Conservation (phyloP, 164 flowering plant genomes). For the Nelumbo lutea region DNA sequence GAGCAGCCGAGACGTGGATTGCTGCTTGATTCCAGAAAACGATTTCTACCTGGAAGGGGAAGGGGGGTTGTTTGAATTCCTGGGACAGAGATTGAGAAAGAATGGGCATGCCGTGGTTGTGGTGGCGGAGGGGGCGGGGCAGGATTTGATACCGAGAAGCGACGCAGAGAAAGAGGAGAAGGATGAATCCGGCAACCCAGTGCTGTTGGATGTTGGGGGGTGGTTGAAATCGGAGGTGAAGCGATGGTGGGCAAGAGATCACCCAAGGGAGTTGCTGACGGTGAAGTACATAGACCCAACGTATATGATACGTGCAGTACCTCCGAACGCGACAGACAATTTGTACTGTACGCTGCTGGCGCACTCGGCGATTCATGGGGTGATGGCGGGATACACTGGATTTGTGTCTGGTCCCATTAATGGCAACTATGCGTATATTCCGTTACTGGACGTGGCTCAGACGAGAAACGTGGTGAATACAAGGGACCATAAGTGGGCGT, state of each 20-base stretch:
- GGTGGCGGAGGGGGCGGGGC: conserved; percentile 88
- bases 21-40: conserved; percentile 76
- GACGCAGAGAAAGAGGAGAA: conserved; percentile 45
- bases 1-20: conserved; percentile 85
- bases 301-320: conserved; percentile 82
- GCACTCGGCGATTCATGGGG: conserved; percentile 79
- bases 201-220: conserved; percentile 71
- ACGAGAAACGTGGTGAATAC: conserved; percentile 55
- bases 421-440: conserved; percentile 73
- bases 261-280: conserved; percentile 52
- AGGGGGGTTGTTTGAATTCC: conserved; percentile 69
- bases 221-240: conserved; percentile 83
- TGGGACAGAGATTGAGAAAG: conserved; percentile 38
- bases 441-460: conserved; percentile 54
- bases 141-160: conserved; percentile 60
- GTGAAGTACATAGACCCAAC: conserved; percentile 88
- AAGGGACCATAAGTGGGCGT: conserved; percentile 84
- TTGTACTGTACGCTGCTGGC: conserved; percentile 76
- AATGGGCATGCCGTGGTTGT: conserved; percentile 79
- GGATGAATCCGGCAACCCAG: conserved; percentile 80
- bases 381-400: conserved; percentile 86
- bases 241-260: conserved; percentile 71
- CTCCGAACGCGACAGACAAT: conserved; percentile 79
- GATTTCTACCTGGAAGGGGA: conserved; percentile 65
- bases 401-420: conserved; percentile 75